Evolutionary conservation across 75 land plant genomes (phyloP).

Genomic region (Gnetum montanum): DNA sequence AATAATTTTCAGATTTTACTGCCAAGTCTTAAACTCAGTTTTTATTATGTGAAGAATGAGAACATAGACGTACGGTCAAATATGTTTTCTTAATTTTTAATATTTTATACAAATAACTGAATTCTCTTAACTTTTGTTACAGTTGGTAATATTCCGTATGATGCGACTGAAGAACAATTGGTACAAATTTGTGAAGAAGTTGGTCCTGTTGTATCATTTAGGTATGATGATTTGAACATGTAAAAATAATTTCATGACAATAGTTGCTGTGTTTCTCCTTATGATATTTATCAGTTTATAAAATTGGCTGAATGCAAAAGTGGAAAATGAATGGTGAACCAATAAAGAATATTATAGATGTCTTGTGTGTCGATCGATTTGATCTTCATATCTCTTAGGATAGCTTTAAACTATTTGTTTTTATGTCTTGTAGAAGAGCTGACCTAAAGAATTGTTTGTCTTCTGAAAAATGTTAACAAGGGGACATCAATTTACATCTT

Average conservation of each 20-base stretch:
- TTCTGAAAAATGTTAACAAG: no score
- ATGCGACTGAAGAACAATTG: constrained; percentile 95
- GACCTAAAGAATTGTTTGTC: no score
- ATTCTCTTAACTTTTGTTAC: constrained; percentile 2
- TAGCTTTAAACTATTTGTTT: no score
- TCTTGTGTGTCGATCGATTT: not conserved
- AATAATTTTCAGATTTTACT: no score
- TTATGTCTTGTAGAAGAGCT: no score
- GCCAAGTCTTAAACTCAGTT: no score
- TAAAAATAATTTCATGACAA: not conserved
- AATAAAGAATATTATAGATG: not conserved
- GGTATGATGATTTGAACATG: constrained; percentile 28
- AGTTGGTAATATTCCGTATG: constrained; percentile 98
- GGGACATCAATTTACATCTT: no score
- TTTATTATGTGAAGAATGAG: no score
- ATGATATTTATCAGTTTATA: not conserved
- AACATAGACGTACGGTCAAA: not conserved
- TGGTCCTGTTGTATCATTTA: constrained; percentile 89
- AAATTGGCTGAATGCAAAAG: no score
- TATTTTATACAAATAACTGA: not conserved
- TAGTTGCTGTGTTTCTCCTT: not conserved
- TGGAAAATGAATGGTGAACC: not conserved
- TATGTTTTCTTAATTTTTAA: not conserved
- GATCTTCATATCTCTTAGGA: not conserved
- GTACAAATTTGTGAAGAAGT: constrained; percentile 93